Base-by-base conservation (phyloP, 208 protist species). In the Leishmania amazonensis region DNA sequence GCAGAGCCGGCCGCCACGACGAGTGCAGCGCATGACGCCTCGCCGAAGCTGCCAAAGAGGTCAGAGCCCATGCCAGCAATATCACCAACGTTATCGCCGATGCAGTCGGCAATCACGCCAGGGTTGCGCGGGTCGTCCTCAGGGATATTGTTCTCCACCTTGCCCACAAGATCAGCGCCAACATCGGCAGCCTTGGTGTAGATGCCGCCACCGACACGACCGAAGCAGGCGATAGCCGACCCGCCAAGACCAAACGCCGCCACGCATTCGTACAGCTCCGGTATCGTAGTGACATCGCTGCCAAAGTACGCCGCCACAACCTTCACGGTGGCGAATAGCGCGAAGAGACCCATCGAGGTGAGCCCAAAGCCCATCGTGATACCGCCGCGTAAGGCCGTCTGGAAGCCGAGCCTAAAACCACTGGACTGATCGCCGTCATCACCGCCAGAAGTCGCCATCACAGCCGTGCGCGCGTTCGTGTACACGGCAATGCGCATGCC, bases 71-170 rank as follows among this genome's bases (percentile, higher is more conserved):
- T 98, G 54, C 97, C 98, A 45, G 97, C 98, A 77, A 98, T 97
- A 79, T 99, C 98, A 47, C 98, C 98, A 28, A 98, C 98, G 86
- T 99, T 99, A 84, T 99, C 98, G 47, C 98, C 97, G 67, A 99
- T 98, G 86, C 97, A 98, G 85, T 99, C 97, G 24, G 98, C 98
- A 85, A 99, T 99, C 15, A 99, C 97, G 47, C 95, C 98, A 17
- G 98, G 98, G 92, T 99, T 99, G 58, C 98, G 91, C 58, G 98
- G 96, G 79, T 99, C 98, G 84, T 99, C 98, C 83, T 99, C 98
- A 31, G 98, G 98, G 80, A 99, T 98, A 75, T 96, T 96, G 42
- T 96, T 91, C 89, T 99, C 98, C 35, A 99, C 90, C 87, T 99
- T 99, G 65, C 98, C 98, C 40, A 98, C 96, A 7, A 99, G 89